phyloP scores from a whole-genome alignment of 2,329 filamentous ascomycete species.

The Penicillium oxalicum region DNA sequence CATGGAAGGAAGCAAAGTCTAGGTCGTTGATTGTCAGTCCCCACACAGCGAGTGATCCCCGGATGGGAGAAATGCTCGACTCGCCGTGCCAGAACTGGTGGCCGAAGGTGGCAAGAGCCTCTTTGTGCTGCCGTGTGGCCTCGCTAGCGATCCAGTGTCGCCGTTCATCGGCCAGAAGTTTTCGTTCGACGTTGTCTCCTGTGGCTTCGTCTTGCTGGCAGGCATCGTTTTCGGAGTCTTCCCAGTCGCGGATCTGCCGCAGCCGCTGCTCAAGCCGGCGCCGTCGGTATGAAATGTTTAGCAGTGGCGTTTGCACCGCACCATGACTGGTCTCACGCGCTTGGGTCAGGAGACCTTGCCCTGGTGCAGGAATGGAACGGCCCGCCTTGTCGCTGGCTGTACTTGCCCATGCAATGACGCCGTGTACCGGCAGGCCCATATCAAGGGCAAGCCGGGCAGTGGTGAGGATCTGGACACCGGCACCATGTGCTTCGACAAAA shows the following conservation, averaged over 20 bases:
- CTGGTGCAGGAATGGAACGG: constrained; percentile 87
- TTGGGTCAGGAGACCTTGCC: constrained; percentile 84
- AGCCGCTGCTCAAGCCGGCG: constrained; percentile 9
- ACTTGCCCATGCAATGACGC: constrained; percentile 69
- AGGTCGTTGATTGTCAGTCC: background rate
- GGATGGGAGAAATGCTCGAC: background rate
- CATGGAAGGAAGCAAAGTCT: background rate
- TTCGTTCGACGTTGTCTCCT: background rate
- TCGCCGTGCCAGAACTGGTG: background rate
- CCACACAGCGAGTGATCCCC: background rate
- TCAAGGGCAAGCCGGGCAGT: constrained; percentile 56
- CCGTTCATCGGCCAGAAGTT: background rate
- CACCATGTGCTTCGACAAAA: constrained; percentile 97
- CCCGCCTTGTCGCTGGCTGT: constrained; percentile 98
- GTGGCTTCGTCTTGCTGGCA: background rate
- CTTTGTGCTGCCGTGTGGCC: background rate
- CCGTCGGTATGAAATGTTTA: constrained; percentile 32
- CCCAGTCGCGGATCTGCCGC: constrained; percentile 1
- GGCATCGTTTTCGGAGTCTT: background rate
- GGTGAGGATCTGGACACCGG: constrained; percentile 72
- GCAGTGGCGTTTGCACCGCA: constrained; percentile 74
- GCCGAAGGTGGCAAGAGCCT: background rate
- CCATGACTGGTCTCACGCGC: constrained; percentile 95
- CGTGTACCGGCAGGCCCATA: constrained; percentile 76
- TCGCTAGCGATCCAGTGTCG: background rate